phyloP scores from a whole-genome alignment of 179 eudicot genomes.

The Spinacia oleracea region DNA sequence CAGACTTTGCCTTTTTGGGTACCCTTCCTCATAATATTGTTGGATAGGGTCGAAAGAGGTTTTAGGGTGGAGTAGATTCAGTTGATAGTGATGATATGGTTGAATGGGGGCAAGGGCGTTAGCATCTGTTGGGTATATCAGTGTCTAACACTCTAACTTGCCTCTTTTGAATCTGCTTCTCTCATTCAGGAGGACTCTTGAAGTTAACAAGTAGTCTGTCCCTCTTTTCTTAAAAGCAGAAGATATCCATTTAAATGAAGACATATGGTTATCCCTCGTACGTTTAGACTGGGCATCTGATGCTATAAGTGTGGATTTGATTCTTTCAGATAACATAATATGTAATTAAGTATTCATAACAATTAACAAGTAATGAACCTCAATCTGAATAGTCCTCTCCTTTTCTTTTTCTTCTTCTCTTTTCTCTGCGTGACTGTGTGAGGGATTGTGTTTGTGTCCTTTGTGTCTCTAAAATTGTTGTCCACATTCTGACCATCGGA shows the following conservation, averaged over 20 bases:
- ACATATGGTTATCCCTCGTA: not conserved
- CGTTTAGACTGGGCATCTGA: not conserved
- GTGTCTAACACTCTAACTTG: not conserved
- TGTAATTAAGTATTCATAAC: too few species aligned
- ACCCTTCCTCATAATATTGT: too few species aligned
- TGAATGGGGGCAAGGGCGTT: not conserved
- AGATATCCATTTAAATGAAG: not conserved
- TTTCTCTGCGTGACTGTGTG: not conserved
- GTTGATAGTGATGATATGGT: not conserved
- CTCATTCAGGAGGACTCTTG: not conserved
- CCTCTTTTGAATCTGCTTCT: not conserved
- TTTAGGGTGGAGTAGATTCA: not conserved
- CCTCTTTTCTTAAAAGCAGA: not conserved
- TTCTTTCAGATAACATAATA: not conserved
- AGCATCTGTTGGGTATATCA: not conserved
- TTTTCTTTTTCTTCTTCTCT: not conserved
- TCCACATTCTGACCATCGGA: conserved; percentile 32
- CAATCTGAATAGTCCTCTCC: not conserved
- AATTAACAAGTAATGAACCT: not conserved
- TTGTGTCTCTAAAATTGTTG: not conserved
- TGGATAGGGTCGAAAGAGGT: not conserved
- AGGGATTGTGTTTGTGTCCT: conserved; percentile 2
- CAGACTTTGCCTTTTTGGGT: too few species aligned
- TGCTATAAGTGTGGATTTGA: not conserved
- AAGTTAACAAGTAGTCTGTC: not conserved